These are phyloP conservation scores for Typha latifolia DNA, from an alignment of 176 grass and related monocot genomes.

Conservation along the genomic window DNA sequence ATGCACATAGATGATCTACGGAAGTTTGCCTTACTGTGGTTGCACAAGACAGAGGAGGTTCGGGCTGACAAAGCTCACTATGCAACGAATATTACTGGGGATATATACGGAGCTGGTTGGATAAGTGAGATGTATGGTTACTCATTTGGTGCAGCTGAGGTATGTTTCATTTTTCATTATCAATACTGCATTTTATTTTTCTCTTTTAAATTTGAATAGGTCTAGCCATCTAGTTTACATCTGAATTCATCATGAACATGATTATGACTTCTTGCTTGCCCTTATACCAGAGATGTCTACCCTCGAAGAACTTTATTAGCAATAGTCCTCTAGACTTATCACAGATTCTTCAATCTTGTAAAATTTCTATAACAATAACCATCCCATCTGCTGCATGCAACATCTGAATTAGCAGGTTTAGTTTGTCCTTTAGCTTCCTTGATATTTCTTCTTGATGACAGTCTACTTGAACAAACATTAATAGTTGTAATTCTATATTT, in stretches of 20 bases:
- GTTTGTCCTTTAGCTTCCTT: neutral
- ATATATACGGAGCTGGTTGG: slow-evolving; percentile 92
- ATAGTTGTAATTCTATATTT: too few relatives aligned
- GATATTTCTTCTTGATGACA: too few relatives aligned
- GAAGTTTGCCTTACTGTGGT: slow-evolving; percentile 79
- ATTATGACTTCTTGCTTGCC: neutral
- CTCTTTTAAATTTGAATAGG: neutral
- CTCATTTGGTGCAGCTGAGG: slow-evolving; percentile 91
- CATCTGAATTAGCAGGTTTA: neutral
- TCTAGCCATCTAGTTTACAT: neutral
- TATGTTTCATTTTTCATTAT: slow-evolving; percentile 8
- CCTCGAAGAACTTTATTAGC: neutral
- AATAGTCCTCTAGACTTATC: neutral
- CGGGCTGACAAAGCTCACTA: slow-evolving; percentile 89
- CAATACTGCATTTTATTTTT: neutral
- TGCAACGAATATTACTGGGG: slow-evolving; percentile 90
- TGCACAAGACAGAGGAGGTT: slow-evolving; percentile 93
- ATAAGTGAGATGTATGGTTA: slow-evolving; percentile 99
- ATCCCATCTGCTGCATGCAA: neutral
- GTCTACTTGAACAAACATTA: too few relatives aligned
- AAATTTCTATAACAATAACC: neutral
- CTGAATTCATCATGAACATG: slow-evolving; percentile 1
- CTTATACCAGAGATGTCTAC: neutral
- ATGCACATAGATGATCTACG: slow-evolving; percentile 97
- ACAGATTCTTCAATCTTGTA: too few relatives aligned